phyloP scores from a whole-genome alignment of 495 filamentous ascomycete genomes.

The Aspergillus cristatus region DNA sequence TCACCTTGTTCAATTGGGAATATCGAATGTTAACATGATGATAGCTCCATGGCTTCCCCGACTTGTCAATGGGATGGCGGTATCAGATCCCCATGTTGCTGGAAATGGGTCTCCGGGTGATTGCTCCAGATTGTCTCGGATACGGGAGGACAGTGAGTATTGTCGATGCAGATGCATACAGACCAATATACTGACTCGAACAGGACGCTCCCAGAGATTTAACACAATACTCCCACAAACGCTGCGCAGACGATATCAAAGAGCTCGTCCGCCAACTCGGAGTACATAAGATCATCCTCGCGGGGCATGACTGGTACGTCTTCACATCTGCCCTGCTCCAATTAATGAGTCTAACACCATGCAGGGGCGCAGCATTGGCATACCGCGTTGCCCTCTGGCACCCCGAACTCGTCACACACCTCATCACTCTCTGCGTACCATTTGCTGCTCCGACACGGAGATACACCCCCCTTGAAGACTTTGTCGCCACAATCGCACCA shows the following conservation, averaged over 20 bases:
- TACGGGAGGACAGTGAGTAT: constrained; percentile 60
- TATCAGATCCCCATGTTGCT: constrained; percentile 74
- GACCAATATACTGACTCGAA: background rate
- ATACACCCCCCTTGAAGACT: constrained; percentile 41
- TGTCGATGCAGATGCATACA: background rate
- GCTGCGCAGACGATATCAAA: constrained; percentile 59
- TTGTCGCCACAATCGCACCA: constrained; percentile 52
- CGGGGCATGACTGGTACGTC: constrained; percentile 80
- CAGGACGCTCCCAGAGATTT: constrained; percentile 51
- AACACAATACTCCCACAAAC: constrained; percentile 58
- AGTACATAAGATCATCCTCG: constrained; percentile 54
- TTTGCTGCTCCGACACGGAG: constrained; percentile 43
- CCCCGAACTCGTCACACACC: constrained; percentile 57
- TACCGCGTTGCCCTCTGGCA: constrained; percentile 62
- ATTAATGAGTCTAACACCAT: background rate
- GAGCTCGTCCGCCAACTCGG: constrained; percentile 52
- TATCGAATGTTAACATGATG: too few species aligned
- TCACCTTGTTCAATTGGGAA: background rate
- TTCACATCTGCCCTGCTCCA: background rate
- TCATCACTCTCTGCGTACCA: constrained; percentile 76
- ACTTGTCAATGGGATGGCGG: constrained; percentile 66
- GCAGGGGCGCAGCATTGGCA: constrained; percentile 46
- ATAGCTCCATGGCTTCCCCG: constrained; percentile 60
- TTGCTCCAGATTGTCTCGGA: constrained; percentile 73
- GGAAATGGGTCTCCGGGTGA: constrained; percentile 56